Evolutionary conservation across 371 early-diverging fungal species (phyloP), one percentile per base, ranked within the genome.

Genomic region (Lichtheimia ramosa): DNA sequence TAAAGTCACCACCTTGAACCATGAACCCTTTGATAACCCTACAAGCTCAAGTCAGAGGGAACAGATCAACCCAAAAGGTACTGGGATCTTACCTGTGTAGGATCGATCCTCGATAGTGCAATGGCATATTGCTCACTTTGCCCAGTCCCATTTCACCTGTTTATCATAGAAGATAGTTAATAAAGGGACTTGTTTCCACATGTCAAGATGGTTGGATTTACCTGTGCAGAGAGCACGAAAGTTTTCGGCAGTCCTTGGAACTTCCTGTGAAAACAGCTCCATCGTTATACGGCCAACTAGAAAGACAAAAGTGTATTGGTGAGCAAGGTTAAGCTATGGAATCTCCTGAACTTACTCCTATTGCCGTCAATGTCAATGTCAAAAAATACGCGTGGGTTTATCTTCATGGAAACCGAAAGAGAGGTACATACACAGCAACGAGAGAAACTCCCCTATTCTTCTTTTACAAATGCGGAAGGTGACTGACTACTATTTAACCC

Each of bases 211-310:
- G n/a, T 25, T 7, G 14, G 24, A 42, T 27, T 41, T 71, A 81
- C 85, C 92, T 54, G 85, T 89, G 73, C 91, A 92, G 20, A 93
- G 75, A 7, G 81, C 82, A 18, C 97, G 87, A 76, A 99, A 99
- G 84, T 99, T 99, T 65, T 99, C 98, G 12, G 92, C 96, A 3
- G 99, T 99, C 56, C 82, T 86, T n/a, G 99, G 99, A 1, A 91
- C 93, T 43, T 92, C 90, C 77, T 99, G 96, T 16, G 83, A 76
- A 78, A 91, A 91, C 18, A 99, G 86, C 70, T 97, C 96, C 83
- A 99, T 91, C 50, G 91, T 84, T 46, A 99, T 88, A 61, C 94
- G 85, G 43, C 94, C 96, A 51, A 87, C 86, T 81, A 42, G 4
- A 16, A 25, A 24, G 51, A 43, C 4, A 14, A 48, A 6, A 24